Evolutionary conservation across 305 asterid genomes (phyloP), one percentile per base, ranked within the genome.

Genomic region (Fraxinus sp.): DNA sequence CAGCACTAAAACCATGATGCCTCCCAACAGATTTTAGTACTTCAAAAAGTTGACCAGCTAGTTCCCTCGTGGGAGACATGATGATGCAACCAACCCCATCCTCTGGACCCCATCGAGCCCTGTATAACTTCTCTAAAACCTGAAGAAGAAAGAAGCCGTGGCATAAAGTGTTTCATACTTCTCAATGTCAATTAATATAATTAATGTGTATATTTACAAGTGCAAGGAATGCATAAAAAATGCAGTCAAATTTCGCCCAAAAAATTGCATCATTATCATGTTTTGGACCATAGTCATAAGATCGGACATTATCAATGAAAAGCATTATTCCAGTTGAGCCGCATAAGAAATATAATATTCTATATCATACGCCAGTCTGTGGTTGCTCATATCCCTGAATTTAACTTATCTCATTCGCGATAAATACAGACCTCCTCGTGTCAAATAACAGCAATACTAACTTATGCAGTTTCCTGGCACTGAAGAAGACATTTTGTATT

Each of bases 41-140:
- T 32, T 91, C 94, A 83, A 94, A 97, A 81, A 90, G 93, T 86
- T 97, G 99, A 26, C 89, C 89, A 20, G 94, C 97, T 84, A 97
- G 86, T 86, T 97, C 99, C 91, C 99, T 93, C 44, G 99, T 95
- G 26, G 98, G 99, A 78, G 98, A 92, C 90, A 97, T 89, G 80
- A 94, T 92, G 84, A 97, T 97, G 86, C 97, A 89, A 20, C 99
- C 99, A 78, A 97, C 97, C 74, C 99, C 98, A 78, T 91, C 99
- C 87, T 97, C 98, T 55, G 94, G 94, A 70, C 97, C 96, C 99
- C 99, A 97, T 83, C 96, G 91, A 82, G 92, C 91, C 84, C 85
- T 88, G 86, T 93, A 89, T 66, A 97, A 80, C 92, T 90, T 97
- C 87, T 97, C 99, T 79, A 97, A 79, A 75, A 93, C 90, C 99